Evolutionary conservation across 495 filamentous ascomycete genomes (phyloP), one percentile per base, ranked within the genome.

Genomic region (Margaritispora aquatica): DNA sequence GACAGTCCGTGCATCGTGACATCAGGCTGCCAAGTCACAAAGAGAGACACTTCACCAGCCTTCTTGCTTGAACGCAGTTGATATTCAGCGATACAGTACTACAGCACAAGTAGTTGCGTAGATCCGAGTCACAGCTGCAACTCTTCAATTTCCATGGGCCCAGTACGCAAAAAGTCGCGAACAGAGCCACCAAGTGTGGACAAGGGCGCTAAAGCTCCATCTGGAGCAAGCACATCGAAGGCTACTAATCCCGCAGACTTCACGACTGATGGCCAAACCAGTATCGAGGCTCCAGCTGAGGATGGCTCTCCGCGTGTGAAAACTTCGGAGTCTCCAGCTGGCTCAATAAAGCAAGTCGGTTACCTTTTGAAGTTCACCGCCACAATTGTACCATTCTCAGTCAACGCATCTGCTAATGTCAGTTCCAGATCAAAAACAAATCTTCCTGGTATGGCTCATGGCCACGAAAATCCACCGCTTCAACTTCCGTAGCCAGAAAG

Each of bases 401-500:
- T n/a, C n/a, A n/a, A n/a, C n/a, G n/a, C n/a, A n/a, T n/a, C n/a
- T 44, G 23, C 54, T 63, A 54, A 63, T 21, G 1, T 21, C 31
- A 27, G 24, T 27, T 34, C 2, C 10, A 63, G 59, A 11, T 61
- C 24, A 63, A 63, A 31, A 17, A 62, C 10, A 79, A 10, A 75
- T 74, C 31, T 51, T 81, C 80, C 51, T 92, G 82, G 83, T 83
- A 83, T 53, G 80, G 80, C 29, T 83, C 80, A n/a, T 84, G 86
- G 86, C 83, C 87, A 23, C 77, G 66, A 36, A 92, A 92, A 70
- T 86, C 88, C 24, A 75, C 79, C 36, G 80, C 88, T 49, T 85
- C 88, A 54, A 90, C 84, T 51, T 81, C 88, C 72, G 81, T 90
- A 69, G 88, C 86, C 57, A 85, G 84, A 69, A 88, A 92, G 74